These are phyloP conservation scores for Chaetomidium leptoderma DNA, from an alignment of 495 filamentous ascomycete genomes.

Conservation along the genomic window DNA sequence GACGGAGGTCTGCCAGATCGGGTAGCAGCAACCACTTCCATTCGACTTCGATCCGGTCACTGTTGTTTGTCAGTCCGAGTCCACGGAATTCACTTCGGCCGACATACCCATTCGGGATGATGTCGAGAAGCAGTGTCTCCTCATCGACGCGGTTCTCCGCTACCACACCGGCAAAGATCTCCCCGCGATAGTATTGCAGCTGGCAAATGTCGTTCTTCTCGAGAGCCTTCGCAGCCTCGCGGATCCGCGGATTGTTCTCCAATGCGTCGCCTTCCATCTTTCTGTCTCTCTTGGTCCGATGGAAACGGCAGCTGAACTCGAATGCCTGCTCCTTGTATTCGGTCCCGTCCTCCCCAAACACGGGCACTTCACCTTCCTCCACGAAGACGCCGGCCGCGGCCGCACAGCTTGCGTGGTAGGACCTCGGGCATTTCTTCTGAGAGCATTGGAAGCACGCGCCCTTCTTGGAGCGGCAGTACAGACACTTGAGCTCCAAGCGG, in stretches of 20 bases:
- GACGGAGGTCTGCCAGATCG: slow-evolving; percentile 59
- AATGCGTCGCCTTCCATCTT: slow-evolving; percentile 58
- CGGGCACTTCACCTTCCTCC: slow-evolving; percentile 75
- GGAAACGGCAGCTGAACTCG: slow-evolving; percentile 90
- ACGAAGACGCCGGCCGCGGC: slow-evolving; percentile 86
- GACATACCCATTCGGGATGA: slow-evolving; percentile 83
- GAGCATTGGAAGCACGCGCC: slow-evolving; percentile 97
- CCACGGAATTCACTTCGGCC: slow-evolving; percentile 17
- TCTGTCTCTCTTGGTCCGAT: slow-evolving; percentile 79
- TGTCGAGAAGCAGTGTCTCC: slow-evolving; percentile 69
- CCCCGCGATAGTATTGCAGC: slow-evolving; percentile 74
- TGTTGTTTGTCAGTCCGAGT: slow-evolving; percentile 35
- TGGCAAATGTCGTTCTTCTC: slow-evolving; percentile 77
- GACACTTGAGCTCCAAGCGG: slow-evolving; percentile 84
- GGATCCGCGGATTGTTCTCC: slow-evolving; percentile 67
- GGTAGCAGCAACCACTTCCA: slow-evolving; percentile 72
- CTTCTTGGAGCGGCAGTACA: slow-evolving; percentile 88
- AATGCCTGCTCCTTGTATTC: slow-evolving; percentile 86
- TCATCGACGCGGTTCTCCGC: slow-evolving; percentile 79
- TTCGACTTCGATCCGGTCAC: slow-evolving; percentile 65
- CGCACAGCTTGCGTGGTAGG: slow-evolving; percentile 94
- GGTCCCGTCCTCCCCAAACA: slow-evolving; percentile 86
- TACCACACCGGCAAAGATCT: slow-evolving; percentile 88
- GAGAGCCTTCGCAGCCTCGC: slow-evolving; percentile 62
- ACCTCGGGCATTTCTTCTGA: slow-evolving; percentile 84